Evolutionary conservation across 2,329 filamentous ascomycete species (phyloP).

Genomic region (Fusarium sp.): DNA sequence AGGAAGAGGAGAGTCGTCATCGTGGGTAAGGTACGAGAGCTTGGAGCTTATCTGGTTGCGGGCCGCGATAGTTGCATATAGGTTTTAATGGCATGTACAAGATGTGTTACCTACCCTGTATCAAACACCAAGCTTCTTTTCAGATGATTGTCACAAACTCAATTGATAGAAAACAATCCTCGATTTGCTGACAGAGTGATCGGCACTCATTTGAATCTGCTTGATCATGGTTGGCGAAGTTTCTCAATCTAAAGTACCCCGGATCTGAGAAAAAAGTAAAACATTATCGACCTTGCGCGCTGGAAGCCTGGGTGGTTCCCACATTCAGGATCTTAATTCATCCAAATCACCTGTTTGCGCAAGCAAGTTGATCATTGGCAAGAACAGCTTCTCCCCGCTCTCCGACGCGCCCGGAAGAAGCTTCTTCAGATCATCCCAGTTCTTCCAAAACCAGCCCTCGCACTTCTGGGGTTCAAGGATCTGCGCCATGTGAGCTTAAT

Average conservation of each 20-base stretch:
- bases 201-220: neutral
- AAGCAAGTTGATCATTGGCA: conserved; percentile 52
- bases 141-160: neutral
- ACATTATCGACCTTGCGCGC: neutral
- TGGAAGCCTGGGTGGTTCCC: too few relatives aligned
- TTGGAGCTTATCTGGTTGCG: conserved; percentile 40
- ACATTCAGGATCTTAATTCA: conserved; percentile 24
- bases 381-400: conserved; percentile 48
- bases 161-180: neutral
- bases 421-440: conserved; percentile 58
- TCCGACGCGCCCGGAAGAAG: conserved; percentile 39
- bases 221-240: too few relatives aligned
- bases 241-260: neutral
- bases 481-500: conserved; percentile 39
- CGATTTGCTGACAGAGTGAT: neutral
- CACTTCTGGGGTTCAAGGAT: conserved; percentile 65
- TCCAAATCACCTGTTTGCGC: conserved; percentile 42
- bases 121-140: too few relatives aligned
- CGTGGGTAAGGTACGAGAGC: conserved; percentile 30
- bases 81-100: conserved; percentile 39
- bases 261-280: neutral
- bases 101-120: neutral
- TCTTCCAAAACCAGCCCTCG: conserved; percentile 63
- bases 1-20: conserved; percentile 38
- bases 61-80: conserved; percentile 48